Evolutionary conservation across 2,329 filamentous ascomycete species (phyloP).

Genomic region (Hypoxylon sp.): DNA sequence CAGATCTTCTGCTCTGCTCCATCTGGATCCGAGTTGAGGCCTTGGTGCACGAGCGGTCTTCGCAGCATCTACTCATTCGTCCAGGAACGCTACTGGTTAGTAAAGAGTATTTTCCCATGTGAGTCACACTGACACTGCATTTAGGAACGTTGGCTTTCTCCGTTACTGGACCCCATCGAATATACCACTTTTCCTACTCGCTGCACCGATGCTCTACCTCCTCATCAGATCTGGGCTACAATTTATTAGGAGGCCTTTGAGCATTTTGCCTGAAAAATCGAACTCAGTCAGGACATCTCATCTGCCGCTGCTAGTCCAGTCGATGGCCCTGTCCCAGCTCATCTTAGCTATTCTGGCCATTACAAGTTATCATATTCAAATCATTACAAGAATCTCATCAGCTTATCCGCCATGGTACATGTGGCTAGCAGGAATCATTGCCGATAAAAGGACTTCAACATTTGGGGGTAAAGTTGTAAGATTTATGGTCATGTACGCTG

Average conservation of each 20-base stretch:
- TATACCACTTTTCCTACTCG: slow-evolving; percentile 87
- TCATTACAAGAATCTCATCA: slow-evolving; percentile 89
- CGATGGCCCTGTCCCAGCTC: slow-evolving; percentile 80
- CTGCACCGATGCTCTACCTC: slow-evolving; percentile 80
- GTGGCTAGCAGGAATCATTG: slow-evolving; percentile 73
- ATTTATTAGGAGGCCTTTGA: slow-evolving; percentile 48
- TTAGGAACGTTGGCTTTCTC: slow-evolving; percentile 88
- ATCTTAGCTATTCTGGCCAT: slow-evolving; percentile 79
- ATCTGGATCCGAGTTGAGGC: slow-evolving; percentile 60
- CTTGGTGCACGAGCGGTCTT: slow-evolving; percentile 81
- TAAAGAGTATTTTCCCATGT: slow-evolving; percentile 38
- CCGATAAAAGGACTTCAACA: slow-evolving; percentile 52
- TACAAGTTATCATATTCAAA: slow-evolving; percentile 91
- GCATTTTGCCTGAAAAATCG: slow-evolving; percentile 1
- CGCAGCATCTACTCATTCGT: slow-evolving; percentile 95
- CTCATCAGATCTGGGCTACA: slow-evolving; percentile 73
- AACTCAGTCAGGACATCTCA: slow-evolving; percentile 10
- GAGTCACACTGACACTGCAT: slow-evolving; percentile 43
- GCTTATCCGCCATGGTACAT: slow-evolving; percentile 93
- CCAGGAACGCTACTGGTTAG: slow-evolving; percentile 90
- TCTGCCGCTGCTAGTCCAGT: slow-evolving; percentile 58
- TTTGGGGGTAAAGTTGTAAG: slow-evolving; percentile 64
- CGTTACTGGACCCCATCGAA: slow-evolving; percentile 92
- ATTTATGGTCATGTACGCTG: slow-evolving; percentile 84
- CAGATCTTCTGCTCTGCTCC: slow-evolving; percentile 72